Evolutionary conservation across 768 basidiomycete genomes (phyloP).

Genomic region (Xerocomellus intermedius): DNA sequence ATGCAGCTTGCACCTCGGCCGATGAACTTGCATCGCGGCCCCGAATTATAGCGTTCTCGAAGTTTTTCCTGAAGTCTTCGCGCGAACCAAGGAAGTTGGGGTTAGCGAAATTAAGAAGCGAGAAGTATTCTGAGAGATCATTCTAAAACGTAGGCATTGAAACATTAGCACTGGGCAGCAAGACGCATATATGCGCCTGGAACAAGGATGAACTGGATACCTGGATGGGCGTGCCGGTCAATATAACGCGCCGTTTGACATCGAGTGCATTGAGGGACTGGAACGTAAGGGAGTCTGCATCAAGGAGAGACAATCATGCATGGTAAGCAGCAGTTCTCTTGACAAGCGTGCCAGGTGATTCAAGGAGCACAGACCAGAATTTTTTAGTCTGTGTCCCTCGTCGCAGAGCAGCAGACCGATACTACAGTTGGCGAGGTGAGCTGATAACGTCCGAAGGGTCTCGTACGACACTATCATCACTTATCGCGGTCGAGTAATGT

Average conservation of each 20-base stretch:
- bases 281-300: conserved; percentile 81
- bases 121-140: conserved; percentile 92
- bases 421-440: conserved; percentile 70
- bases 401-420: conserved; percentile 95
- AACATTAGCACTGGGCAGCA: background rate
- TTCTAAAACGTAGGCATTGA: conserved; percentile 48
- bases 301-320: background rate
- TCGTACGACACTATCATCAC: conserved; percentile 99
- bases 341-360: background rate
- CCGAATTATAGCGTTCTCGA: conserved; percentile 86
- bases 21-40: conserved; percentile 88
- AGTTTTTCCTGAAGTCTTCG: conserved; percentile 93
- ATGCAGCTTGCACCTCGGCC: conserved; percentile 70
- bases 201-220: conserved; percentile 32
- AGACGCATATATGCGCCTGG: conserved; percentile 5
- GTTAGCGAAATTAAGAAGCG: conserved; percentile 89
- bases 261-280: conserved; percentile 78
- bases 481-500: background rate
- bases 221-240: conserved; percentile 94
- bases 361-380: conserved; percentile 63
- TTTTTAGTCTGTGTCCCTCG: conserved; percentile 96
- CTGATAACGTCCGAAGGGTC: conserved; percentile 79
- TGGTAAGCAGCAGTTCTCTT: conserved; percentile 1
- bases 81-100: conserved; percentile 86
- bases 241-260: conserved; percentile 87